Conservation (phyloP, 164 flowering plant species). For the Paratinospora sagittata region DNA sequence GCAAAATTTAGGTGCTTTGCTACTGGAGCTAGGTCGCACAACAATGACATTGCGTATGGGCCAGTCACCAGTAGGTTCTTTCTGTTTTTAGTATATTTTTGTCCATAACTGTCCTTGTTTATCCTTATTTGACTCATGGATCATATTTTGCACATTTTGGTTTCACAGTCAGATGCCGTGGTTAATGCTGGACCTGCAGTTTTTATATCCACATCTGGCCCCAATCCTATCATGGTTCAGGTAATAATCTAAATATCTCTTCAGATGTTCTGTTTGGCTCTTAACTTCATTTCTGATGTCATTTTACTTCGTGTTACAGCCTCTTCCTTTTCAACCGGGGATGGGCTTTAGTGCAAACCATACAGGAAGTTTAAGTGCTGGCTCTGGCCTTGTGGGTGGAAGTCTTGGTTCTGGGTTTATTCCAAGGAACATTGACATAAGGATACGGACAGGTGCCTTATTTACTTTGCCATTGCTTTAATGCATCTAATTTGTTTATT, state of each 20-base stretch:
- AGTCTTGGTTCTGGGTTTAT: constrained; percentile 47
- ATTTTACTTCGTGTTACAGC: constrained; percentile 33
- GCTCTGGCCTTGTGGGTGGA: constrained; percentile 41
- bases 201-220: constrained; percentile 69
- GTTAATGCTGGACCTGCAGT: constrained; percentile 95
- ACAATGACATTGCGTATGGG: constrained; percentile 79
- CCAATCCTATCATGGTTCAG: constrained; percentile 97
- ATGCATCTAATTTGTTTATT: not conserved
- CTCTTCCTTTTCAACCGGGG: constrained; percentile 70
- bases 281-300: constrained; percentile 4
- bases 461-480: not conserved
- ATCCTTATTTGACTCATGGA: not conserved
- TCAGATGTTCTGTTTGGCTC: not conserved
- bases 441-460: constrained; percentile 65
- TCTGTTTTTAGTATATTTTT: not conserved
- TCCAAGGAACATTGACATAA: constrained; percentile 78
- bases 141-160: not conserved
- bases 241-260: constrained; percentile 25
- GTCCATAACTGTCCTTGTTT: not conserved
- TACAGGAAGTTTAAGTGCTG: constrained; percentile 40
- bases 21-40: constrained; percentile 91
- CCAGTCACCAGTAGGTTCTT: constrained; percentile 53
- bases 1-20: constrained; percentile 69
- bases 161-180: constrained; percentile 69
- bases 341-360: constrained; percentile 53